Conservation (phyloP, 331 rosid species). For the Phaseolus coccineus region DNA sequence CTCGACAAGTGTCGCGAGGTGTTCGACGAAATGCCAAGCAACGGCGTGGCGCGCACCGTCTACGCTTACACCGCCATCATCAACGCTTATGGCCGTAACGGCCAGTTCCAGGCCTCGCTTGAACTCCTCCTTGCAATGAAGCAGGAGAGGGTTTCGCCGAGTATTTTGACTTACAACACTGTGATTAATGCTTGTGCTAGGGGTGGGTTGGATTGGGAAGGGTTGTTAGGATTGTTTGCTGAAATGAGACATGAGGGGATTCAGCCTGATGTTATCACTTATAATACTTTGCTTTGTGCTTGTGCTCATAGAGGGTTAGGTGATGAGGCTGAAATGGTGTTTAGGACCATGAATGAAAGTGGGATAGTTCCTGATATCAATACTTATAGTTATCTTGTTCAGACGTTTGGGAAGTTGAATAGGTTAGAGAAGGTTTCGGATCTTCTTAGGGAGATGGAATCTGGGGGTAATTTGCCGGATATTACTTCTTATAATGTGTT, state of each 20-base stretch:
- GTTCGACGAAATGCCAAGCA: conserved; percentile 87
- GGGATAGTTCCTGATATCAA: conserved; percentile 87
- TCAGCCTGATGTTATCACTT: conserved; percentile 85
- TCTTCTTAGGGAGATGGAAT: conserved; percentile 89
- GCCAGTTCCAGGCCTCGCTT: conserved; percentile 68
- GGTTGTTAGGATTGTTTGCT: conserved; percentile 88
- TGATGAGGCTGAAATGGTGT: conserved; percentile 95
- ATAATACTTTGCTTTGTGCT: conserved; percentile 90
- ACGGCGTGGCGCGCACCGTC: conserved; percentile 73
- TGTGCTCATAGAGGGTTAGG: conserved; percentile 83
- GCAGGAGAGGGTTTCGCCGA: conserved; percentile 75
- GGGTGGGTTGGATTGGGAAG: conserved; percentile 97
- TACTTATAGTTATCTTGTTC: conserved; percentile 78
- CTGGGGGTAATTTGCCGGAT: conserved; percentile 87
- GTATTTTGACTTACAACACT: conserved; percentile 82
- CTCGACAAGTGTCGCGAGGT: conserved; percentile 83
- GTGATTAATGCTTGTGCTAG: conserved; percentile 94
- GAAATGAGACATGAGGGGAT: conserved; percentile 98
- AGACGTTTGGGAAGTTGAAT: conserved; percentile 77
- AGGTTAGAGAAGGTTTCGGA: conserved; percentile 77
- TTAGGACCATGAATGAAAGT: conserved; percentile 93
- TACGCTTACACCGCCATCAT: conserved; percentile 87
- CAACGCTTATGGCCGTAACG: conserved; percentile 94
- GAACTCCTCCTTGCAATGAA: conserved; percentile 74
- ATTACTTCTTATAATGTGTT: conserved; percentile 86